A percentile compares a stretch with the other conserved stretches of the same genome.
Conservation (phyloP, 768 basidiomycete species). For the Lanmaoa rubissima region DNA sequence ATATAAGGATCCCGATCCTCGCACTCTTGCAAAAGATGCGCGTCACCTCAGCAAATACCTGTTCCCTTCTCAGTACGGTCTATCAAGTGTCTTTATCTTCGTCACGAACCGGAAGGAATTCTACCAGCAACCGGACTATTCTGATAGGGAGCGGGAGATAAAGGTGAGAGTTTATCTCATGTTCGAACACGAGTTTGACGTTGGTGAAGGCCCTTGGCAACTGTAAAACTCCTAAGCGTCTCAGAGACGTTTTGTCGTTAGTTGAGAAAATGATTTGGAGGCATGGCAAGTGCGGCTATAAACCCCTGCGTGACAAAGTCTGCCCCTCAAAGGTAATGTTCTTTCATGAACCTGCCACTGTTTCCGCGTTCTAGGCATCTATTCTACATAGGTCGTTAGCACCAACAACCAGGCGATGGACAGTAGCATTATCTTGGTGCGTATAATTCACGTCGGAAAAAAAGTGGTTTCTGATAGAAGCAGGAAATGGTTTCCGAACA, state of each 20-base stretch:
- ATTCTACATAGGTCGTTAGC: slow-evolving; percentile 36
- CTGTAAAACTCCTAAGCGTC: slow-evolving; percentile 70
- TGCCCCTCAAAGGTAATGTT: slow-evolving; percentile 74
- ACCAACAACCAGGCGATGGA: slow-evolving; percentile 48
- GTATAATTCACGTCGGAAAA: slow-evolving; percentile 2
- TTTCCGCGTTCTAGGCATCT: background rate
- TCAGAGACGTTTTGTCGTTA: slow-evolving; percentile 53
- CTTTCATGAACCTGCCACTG: background rate
- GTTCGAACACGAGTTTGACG: background rate
- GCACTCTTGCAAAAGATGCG: slow-evolving; percentile 46
- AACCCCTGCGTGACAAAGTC: slow-evolving; percentile 54
- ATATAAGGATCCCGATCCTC: slow-evolving; percentile 46
- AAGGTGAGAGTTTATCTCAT: slow-evolving; percentile 41
- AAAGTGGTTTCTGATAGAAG: slow-evolving; percentile 2
- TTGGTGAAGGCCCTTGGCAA: slow-evolving; percentile 37
- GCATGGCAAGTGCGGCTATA: slow-evolving; percentile 70
- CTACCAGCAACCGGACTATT: slow-evolving; percentile 47
- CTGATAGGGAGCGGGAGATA: slow-evolving; percentile 68
- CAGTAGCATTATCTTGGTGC: slow-evolving; percentile 61
- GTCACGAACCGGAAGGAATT: slow-evolving; percentile 24
- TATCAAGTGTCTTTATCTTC: slow-evolving; percentile 56
- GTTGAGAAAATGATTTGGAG: slow-evolving; percentile 63
- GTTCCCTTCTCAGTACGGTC: slow-evolving; percentile 76
- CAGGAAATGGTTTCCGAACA: slow-evolving; percentile 79
- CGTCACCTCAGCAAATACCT: slow-evolving; percentile 78